Evolutionary conservation across 2,329 filamentous ascomycete species (phyloP).

Genomic region (Neofusicoccum kwambonambiense): DNA sequence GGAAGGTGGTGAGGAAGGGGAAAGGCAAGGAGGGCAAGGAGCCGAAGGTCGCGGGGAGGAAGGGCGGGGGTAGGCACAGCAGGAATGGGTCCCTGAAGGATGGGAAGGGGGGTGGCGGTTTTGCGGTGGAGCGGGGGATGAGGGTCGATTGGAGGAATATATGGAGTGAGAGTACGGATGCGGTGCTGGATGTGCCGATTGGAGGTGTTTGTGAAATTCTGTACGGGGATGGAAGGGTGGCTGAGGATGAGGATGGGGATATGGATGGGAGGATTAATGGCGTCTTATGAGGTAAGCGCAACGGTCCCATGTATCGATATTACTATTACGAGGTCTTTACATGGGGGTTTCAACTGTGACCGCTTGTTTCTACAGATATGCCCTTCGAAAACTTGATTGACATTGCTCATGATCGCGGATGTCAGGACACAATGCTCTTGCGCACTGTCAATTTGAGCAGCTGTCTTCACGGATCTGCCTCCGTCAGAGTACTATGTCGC

Average conservation of each 20-base stretch:
- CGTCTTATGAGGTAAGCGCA: not conserved
- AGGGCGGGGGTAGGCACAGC: conserved; percentile 36
- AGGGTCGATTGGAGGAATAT: conserved; percentile 72
- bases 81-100: conserved; percentile 17
- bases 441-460: too few species aligned
- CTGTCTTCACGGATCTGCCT: too few species aligned
- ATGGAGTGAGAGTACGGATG: conserved; percentile 93
- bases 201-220: conserved; percentile 93
- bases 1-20: conserved; percentile 49
- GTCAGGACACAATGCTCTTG: too few species aligned
- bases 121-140: conserved; percentile 38
- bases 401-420: too few species aligned
- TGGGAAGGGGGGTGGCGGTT: conserved; percentile 37
- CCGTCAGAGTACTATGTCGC: too few species aligned
- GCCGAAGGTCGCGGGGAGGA: conserved; percentile 40
- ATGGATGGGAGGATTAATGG: not conserved
- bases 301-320: too few species aligned
- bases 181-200: conserved; percentile 93
- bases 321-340: too few species aligned
- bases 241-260: conserved; percentile 14
- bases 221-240: conserved; percentile 65
- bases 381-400: too few species aligned
- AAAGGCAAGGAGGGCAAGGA: conserved; percentile 35
- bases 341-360: too few species aligned
- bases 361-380: too few species aligned